These are phyloP conservation scores for Trichoderma harzianum DNA, from an alignment of 2,329 filamentous ascomycete genomes.

Conservation along the genomic window DNA sequence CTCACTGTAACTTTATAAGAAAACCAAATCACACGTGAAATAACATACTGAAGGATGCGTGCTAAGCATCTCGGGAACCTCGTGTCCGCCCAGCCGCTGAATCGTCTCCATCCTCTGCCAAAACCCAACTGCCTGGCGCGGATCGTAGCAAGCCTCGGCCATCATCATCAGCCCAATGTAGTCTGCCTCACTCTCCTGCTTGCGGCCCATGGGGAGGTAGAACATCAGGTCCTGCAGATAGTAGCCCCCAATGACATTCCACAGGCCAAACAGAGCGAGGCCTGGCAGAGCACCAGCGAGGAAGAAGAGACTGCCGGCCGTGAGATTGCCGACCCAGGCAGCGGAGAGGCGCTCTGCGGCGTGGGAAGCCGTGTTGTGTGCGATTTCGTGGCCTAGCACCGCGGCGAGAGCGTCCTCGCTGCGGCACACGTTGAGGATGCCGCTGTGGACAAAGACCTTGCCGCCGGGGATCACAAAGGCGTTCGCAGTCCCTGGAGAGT, in stretches of 20 bases:
- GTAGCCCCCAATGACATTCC: constrained; percentile 43
- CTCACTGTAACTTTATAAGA: background rate
- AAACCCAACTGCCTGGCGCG: constrained; percentile 61
- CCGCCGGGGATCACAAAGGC: constrained; percentile 76
- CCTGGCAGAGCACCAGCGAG: constrained; percentile 44
- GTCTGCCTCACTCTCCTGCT: constrained; percentile 74
- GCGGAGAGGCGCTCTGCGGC: constrained; percentile 60
- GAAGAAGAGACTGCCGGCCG: constrained; percentile 49
- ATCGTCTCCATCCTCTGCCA: constrained; percentile 63
- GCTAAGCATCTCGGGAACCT: constrained; percentile 67
- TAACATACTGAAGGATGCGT: constrained; percentile 67
- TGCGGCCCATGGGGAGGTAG: constrained; percentile 62
- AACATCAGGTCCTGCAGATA: constrained; percentile 61
- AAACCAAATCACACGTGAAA: background rate
- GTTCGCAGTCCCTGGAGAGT: constrained; percentile 51
- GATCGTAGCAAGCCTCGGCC: constrained; percentile 75
- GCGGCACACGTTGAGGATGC: constrained; percentile 64
- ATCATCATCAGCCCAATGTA: constrained; percentile 82
- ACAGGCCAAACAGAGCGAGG: constrained; percentile 36
- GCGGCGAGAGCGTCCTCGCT: constrained; percentile 69
- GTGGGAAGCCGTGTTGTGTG: constrained; percentile 70
- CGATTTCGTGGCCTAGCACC: constrained; percentile 76
- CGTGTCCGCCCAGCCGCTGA: constrained; percentile 38
- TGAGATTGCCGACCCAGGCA: constrained; percentile 49
- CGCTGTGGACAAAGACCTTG: constrained; percentile 76